A percentile compares a stretch with the other conserved stretches of the same genome.
phyloP scores from a whole-genome alignment of 441 rosid genomes.

The Eruca vesicaria region DNA sequence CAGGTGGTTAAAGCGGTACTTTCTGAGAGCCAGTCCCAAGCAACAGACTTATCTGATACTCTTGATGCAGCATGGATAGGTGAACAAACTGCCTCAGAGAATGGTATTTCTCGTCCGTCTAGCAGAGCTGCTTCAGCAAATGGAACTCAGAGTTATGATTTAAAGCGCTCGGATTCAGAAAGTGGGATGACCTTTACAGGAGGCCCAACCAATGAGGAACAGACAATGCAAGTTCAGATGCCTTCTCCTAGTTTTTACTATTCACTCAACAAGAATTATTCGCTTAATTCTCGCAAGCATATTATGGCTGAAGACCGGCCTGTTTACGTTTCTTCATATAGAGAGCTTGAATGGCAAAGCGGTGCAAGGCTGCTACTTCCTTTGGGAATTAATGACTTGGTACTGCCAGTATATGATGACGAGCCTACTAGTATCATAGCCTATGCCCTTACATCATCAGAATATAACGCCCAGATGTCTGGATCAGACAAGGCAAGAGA shows the following conservation, averaged over 20 bases:
- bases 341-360: conserved; percentile 50
- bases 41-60: conserved; percentile 55
- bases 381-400: conserved; percentile 49
- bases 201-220: conserved; percentile 38
- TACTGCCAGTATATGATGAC: conserved; percentile 62
- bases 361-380: conserved; percentile 62
- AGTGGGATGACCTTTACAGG: conserved; percentile 24
- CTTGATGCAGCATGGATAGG: conserved; percentile 87
- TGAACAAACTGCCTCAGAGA: conserved; percentile 40
- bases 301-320: conserved; percentile 51
- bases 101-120: conserved; percentile 14
- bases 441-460: conserved; percentile 57
- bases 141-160: conserved; percentile 38
- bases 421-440: conserved; percentile 68
- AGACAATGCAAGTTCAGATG: conserved; percentile 39
- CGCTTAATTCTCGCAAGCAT: conserved; percentile 46
- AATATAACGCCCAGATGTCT: conserved; percentile 48
- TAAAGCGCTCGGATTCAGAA: conserved; percentile 30
- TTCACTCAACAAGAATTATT: conserved; percentile 45
- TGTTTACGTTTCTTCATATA: conserved; percentile 44
- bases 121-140: conserved; percentile 39
- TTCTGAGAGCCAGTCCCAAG: conserved; percentile 64
- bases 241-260: conserved; percentile 50
- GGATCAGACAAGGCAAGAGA: conserved; percentile 67
- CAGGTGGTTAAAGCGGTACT: conserved; percentile 43